Conservation (phyloP, 164 flowering plant species). For the Nymphaea colorata region DNA sequence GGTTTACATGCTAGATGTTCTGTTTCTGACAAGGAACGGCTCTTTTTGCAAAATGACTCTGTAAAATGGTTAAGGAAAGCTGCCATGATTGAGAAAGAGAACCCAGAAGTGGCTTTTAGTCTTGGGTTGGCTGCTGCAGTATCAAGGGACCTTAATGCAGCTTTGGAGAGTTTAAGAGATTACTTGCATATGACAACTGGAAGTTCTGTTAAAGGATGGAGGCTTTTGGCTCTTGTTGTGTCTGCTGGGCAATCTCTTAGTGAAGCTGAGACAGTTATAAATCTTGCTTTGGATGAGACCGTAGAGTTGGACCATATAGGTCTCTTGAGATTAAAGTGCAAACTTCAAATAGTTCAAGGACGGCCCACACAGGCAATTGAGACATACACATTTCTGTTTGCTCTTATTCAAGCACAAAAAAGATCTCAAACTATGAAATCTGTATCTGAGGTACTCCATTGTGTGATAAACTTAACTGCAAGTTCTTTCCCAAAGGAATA, state of each 20-base stretch:
- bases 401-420: slow-evolving; percentile 51
- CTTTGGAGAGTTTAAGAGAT: slow-evolving; percentile 43
- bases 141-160: slow-evolving; percentile 20
- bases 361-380: slow-evolving; percentile 81
- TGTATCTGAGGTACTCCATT: slow-evolving; percentile 29
- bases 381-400: slow-evolving; percentile 56
- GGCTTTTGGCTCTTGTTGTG: slow-evolving; percentile 49
- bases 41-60: slow-evolving; percentile 35
- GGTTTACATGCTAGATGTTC: slow-evolving; percentile 65
- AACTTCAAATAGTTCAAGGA: slow-evolving; percentile 67
- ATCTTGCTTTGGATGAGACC: slow-evolving; percentile 74
- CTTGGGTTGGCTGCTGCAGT: not conserved
- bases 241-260: slow-evolving; percentile 66
- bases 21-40: slow-evolving; percentile 46
- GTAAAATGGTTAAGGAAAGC: slow-evolving; percentile 43
- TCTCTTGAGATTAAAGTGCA: slow-evolving; percentile 68
- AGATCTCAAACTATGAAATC: slow-evolving; percentile 21
- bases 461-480: not conserved
- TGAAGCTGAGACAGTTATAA: slow-evolving; percentile 75
- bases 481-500: not conserved
- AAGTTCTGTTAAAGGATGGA: slow-evolving; percentile 61
- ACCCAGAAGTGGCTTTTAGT: not conserved
- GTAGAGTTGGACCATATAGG: slow-evolving; percentile 47
- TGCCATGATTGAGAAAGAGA: slow-evolving; percentile 24
- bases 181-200: slow-evolving; percentile 43